A percentile compares a stretch with the other conserved stretches of the same genome.
Evolutionary conservation across 305 asterid species (phyloP).

Genomic region (Withania somnifera): DNA sequence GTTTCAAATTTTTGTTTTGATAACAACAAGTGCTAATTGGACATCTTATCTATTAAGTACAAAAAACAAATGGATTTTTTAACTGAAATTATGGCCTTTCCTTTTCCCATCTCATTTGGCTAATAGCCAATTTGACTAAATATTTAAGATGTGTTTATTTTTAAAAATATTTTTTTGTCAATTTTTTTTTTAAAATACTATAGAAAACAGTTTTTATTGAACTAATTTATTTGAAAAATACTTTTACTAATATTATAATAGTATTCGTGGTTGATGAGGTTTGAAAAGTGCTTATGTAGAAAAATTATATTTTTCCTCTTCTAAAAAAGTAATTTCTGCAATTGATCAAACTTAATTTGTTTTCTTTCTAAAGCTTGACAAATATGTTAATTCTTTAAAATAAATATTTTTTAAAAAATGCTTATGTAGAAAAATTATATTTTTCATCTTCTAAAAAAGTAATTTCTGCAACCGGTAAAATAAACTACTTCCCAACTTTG

Average conservation of each 20-base stretch:
- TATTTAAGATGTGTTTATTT: background rate
- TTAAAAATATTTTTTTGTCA: background rate
- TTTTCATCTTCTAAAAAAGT: background rate
- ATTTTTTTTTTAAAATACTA: background rate
- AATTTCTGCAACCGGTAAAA: background rate
- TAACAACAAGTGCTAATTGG: background rate
- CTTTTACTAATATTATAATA: background rate
- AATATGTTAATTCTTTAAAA: too few species aligned
- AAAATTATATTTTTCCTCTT: background rate
- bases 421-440: too few species aligned
- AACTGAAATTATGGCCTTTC: background rate
- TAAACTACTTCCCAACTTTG: too few species aligned
- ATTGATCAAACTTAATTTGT: too few species aligned
- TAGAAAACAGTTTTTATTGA: background rate
- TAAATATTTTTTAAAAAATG: too few species aligned
- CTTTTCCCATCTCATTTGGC: background rate
- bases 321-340: background rate
- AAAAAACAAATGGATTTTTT: too few species aligned
- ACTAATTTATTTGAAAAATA: background rate
- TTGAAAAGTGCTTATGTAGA: background rate
- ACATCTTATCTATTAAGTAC: background rate
- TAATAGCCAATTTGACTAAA: background rate
- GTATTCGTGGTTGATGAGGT: background rate
- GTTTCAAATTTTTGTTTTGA: background rate
- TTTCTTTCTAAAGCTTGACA: too few species aligned